phyloP scores from a whole-genome alignment of 306 rosid genomes.

The Luffa aegyptiaca region DNA sequence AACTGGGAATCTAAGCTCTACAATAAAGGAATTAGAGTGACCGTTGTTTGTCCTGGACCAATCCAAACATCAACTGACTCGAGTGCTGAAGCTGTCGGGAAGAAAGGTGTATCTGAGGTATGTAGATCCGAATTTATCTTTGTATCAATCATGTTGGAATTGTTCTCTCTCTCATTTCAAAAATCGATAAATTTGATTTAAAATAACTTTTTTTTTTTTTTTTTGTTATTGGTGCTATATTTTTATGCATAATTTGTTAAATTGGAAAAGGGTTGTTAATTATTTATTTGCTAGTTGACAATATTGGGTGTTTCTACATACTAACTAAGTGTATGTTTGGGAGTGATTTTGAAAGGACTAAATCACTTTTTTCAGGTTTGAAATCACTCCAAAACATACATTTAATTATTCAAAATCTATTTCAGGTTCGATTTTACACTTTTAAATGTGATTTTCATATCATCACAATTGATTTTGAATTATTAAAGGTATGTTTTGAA shows the following conservation, averaged over 20 bases:
- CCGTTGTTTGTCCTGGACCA: slow-evolving; percentile 95
- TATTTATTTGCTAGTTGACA: neutral
- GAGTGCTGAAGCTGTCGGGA: slow-evolving; percentile 22
- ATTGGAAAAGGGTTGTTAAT: neutral
- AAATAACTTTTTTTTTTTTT: neutral
- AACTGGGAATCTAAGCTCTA: slow-evolving; percentile 43
- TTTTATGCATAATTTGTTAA: neutral
- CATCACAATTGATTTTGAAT: too few relatives aligned
- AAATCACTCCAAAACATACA: too few relatives aligned
- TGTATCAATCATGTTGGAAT: neutral
- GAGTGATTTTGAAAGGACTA: too few relatives aligned
- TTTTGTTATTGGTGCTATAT: neutral
- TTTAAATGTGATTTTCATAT: too few relatives aligned
- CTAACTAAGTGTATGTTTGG: neutral
- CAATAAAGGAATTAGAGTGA: slow-evolving; percentile 71
- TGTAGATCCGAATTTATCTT: slow-evolving; percentile 10
- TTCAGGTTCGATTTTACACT: too few relatives aligned
- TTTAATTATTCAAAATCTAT: too few relatives aligned
- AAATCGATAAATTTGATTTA: neutral
- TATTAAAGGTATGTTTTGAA: too few relatives aligned
- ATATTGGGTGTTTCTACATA: neutral
- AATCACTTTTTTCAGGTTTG: too few relatives aligned
- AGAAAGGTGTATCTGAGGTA: slow-evolving; percentile 55
- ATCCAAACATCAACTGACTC: slow-evolving; percentile 52
- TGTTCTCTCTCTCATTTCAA: neutral